Evolutionary conservation across 2,329 filamentous ascomycete genomes (phyloP), one percentile per base, ranked within the genome.

Genomic region (Neonectria ditissima): DNA sequence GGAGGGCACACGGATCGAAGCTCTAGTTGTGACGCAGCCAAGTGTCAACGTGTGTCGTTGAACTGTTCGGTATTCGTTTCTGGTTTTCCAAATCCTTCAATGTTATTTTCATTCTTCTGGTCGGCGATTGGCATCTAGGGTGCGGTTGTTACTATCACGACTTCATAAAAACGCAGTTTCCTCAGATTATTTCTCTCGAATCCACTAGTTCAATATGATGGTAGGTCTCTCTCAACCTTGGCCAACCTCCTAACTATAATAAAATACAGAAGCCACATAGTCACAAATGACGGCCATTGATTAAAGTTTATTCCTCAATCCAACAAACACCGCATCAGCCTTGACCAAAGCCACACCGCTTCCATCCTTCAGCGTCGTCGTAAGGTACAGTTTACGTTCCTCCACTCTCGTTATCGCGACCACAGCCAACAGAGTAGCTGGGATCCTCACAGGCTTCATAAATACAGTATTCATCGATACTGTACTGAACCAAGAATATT

Each of bases 1-100:
- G 50, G n/a, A 48, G 54, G 20, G 45, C 44, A 7, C 55, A 28
- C 6, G 30, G 37, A 14, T 37, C 59, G 2, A 61, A 50, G 34
- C 44, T 61, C n/a, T 61, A 22, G 16, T 30, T 16, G n/a, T 20
- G n/a, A 41, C 9, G 24, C 4, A 26, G 6, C 24, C 4, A 26
- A 6, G 24, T 4, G 24, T 26, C 24, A 26, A 5, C 37, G n/a
- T 6, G 16, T 10, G 6, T 6, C 4, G 24, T 4, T 6, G 6
- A 6, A 26, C 24, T 26, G 24, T 26, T 26, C 24, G 24, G 6
- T 26, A 4, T 26, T 4, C 24, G 4, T 26, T 26, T 6, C 6
- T 26, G 24, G 24, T 4, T 4, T 26, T 6, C 24, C 24, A 6
- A 26, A 26, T n/a, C n/a, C n/a, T n/a, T n/a, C n/a, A n/a, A n/a